Conservation (phyloP, 2,329 filamentous ascomycete species). For the Bisporella sp. region DNA sequence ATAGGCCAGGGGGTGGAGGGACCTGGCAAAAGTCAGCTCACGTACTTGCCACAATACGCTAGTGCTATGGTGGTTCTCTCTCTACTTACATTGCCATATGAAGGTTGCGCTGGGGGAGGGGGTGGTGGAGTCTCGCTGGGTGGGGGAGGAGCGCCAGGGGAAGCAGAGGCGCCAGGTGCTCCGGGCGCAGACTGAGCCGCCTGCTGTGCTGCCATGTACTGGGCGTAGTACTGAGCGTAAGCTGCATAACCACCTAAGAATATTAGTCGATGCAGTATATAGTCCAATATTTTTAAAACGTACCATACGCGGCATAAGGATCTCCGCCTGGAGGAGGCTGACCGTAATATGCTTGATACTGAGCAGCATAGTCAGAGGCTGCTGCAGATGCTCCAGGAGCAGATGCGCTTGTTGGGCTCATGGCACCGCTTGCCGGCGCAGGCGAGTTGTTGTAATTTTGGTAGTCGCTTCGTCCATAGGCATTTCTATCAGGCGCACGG, state of each 20-base stretch:
- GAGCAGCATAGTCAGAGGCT: constrained; percentile 62
- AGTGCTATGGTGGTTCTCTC: no score
- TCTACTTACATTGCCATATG: constrained; percentile 39
- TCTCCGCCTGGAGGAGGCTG: constrained; percentile 39
- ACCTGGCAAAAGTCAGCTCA: constrained; percentile 31
- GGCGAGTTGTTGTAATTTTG: constrained; percentile 27
- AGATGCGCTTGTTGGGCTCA: constrained; percentile 35
- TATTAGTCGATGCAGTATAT: background rate
- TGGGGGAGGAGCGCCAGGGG: constrained; percentile 44
- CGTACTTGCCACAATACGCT: no score
- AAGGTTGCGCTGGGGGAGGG: constrained; percentile 34
- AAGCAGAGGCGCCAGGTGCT: constrained; percentile 27
- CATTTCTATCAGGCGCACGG: constrained; percentile 39
- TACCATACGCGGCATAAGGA: constrained; percentile 84
- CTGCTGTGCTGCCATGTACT: constrained; percentile 55
- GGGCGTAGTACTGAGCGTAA: constrained; percentile 67
- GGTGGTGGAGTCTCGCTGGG: constrained; percentile 52
- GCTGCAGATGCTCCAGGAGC: constrained; percentile 36
- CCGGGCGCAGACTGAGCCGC: constrained; percentile 34
- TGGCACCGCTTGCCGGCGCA: constrained; percentile 25
- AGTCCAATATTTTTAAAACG: background rate
- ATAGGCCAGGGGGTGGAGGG: constrained; percentile 44
- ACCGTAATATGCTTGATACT: constrained; percentile 79
- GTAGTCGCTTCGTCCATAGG: constrained; percentile 35
- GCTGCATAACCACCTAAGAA: constrained; percentile 60